Conservation (phyloP, 257 asterid genomes). For the Lithospermum erythrorhizon region DNA sequence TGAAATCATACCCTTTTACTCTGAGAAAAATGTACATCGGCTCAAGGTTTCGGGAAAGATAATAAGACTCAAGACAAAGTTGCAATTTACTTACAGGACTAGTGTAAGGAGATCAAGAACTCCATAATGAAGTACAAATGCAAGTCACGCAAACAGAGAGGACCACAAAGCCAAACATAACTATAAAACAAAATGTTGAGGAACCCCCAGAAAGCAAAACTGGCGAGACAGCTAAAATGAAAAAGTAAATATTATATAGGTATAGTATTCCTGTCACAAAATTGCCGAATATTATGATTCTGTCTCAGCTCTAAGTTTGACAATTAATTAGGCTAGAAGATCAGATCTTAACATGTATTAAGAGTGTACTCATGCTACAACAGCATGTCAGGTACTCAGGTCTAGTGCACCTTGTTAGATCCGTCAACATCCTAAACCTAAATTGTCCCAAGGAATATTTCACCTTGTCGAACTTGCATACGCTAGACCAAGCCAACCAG, state of each 20-base stretch:
- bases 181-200: slow-evolving; percentile 8
- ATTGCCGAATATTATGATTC: no score
- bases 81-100: background rate
- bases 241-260: no score
- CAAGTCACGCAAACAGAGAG: slow-evolving; percentile 11
- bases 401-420: slow-evolving; percentile 13
- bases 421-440: slow-evolving; percentile 14
- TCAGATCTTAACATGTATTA: slow-evolving; percentile 15
- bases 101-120: slow-evolving; percentile 15
- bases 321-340: slow-evolving; percentile 10
- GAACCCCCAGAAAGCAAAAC: no score
- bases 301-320: no score
- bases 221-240: slow-evolving; percentile 1
- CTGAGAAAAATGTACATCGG: no score
- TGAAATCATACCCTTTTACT: no score
- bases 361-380: slow-evolving; percentile 38
- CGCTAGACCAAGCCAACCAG: slow-evolving; percentile 14
- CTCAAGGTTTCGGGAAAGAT: no score
- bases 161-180: no score
- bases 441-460: slow-evolving; percentile 14
- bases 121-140: slow-evolving; percentile 7
- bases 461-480: slow-evolving; percentile 16
- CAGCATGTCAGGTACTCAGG: slow-evolving; percentile 23
- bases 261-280: no score
- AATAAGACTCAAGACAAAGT: no score